Percentiles rank a stretch among this genome's conserved stretches.
Evolutionary conservation across 1,284 basidiomycete species (phyloP).

Genomic region (Ustilago lituana): DNA sequence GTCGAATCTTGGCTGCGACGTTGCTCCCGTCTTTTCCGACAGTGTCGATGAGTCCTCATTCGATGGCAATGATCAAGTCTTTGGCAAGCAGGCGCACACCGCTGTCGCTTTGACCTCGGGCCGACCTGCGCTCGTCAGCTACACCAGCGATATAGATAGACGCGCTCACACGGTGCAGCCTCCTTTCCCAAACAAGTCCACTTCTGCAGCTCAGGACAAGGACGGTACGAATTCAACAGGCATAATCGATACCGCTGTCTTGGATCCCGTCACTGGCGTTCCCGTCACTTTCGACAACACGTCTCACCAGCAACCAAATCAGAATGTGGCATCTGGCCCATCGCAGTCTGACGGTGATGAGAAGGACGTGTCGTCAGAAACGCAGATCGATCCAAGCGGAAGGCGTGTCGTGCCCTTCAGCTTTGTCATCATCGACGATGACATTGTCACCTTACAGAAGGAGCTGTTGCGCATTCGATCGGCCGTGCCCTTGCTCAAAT

Average conservation of each 20-base stretch:
- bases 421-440: conserved; percentile 60
- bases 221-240: neutral
- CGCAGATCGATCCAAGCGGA: conserved; percentile 10
- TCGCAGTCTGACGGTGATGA: neutral
- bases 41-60: conserved; percentile 21
- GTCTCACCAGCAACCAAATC: neutral
- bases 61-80: conserved; percentile 10
- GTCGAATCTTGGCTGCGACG: conserved; percentile 30
- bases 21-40: conserved; percentile 38
- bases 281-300: conserved; percentile 45
- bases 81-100: conserved; percentile 35
- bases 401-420: conserved; percentile 45
- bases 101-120: conserved; percentile 50
- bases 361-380: neutral
- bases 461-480: conserved; percentile 55
- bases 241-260: conserved; percentile 39
- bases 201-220: neutral
- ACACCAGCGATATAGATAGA: conserved; percentile 45
- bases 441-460: conserved; percentile 52
- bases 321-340: neutral
- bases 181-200: neutral
- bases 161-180: conserved; percentile 8
- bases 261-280: conserved; percentile 56
- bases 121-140: conserved; percentile 48
- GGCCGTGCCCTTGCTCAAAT: conserved; percentile 48